Conservation (phyloP, 2,329 filamentous ascomycete genomes). For the Esteya vermicola region DNA sequence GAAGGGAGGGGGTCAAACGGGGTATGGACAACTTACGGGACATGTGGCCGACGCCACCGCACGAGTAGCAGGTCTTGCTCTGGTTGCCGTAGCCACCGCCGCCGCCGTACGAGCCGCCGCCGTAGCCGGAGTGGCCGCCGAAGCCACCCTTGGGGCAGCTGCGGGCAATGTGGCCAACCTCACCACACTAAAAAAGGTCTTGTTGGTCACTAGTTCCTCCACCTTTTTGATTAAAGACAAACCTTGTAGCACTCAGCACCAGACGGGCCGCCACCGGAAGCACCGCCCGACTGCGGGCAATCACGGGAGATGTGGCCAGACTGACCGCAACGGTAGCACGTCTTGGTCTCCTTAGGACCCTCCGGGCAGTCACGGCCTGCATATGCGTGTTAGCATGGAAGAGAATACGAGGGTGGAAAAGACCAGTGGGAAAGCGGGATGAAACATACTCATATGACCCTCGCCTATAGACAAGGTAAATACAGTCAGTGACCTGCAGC, state of each 20-base stretch:
- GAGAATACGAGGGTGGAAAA: not conserved
- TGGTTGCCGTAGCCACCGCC: constrained; percentile 22
- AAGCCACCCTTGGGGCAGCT: constrained; percentile 61
- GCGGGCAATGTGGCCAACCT: constrained; percentile 90
- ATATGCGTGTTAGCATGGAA: constrained; percentile 9
- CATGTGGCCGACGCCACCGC: constrained; percentile 94
- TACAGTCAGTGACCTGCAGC: constrained; percentile 10
- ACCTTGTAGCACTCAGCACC: constrained; percentile 82
- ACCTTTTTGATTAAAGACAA: constrained; percentile 7
- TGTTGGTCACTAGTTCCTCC: not conserved
- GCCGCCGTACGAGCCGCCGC: constrained; percentile 32
- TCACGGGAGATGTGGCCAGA: constrained; percentile 87
- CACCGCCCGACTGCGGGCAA: constrained; percentile 43
- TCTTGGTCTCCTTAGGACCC: constrained; percentile 73
- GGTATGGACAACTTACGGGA: constrained; percentile 44
- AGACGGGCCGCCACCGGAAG: constrained; percentile 22
- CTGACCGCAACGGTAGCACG: constrained; percentile 67
- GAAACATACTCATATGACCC: constrained; percentile 58
- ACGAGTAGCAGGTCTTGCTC: constrained; percentile 88
- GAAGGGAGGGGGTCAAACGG: not conserved
- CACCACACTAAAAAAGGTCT: constrained; percentile 58
- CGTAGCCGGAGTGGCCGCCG: constrained; percentile 31
- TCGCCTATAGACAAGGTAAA: constrained; percentile 25
- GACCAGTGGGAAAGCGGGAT: not conserved
- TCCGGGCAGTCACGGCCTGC: constrained; percentile 79